phyloP scores from a whole-genome alignment of 148 eudicot genomes.

The Amaranthus palmeri region DNA sequence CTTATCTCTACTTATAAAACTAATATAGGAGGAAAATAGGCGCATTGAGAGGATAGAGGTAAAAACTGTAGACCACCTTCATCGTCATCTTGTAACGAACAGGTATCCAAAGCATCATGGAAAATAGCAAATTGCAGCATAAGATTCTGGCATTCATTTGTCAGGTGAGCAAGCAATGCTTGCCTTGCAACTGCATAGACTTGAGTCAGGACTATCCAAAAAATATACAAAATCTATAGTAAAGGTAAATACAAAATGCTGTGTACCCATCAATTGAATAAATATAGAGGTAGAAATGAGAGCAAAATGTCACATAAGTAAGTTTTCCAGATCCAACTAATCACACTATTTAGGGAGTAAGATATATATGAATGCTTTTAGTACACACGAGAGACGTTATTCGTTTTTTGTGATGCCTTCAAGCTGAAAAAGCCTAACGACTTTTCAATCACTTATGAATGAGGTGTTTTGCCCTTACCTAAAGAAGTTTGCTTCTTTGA shows the following conservation, averaged over 20 bases:
- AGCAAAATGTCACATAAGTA: background rate
- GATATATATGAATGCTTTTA: no score
- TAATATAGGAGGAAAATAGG: background rate
- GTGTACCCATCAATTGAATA: no score
- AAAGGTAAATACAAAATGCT: no score
- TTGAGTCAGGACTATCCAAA: slow-evolving; percentile 4
- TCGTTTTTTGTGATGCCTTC: no score
- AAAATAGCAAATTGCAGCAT: slow-evolving; percentile 71
- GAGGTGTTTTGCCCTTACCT: no score
- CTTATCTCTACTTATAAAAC: background rate
- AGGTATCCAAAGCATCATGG: slow-evolving; percentile 51
- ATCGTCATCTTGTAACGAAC: slow-evolving; percentile 33
- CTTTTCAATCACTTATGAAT: no score
- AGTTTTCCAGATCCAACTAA: no score
- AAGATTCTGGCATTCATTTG: slow-evolving; percentile 52
- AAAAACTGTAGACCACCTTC: slow-evolving; percentile 9
- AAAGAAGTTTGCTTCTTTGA: no score
- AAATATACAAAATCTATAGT: no score
- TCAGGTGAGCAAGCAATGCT: slow-evolving; percentile 56
- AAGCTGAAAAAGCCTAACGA: no score
- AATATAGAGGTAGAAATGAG: background rate
- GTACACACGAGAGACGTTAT: no score
- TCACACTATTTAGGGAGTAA: no score
- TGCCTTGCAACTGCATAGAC: slow-evolving; percentile 48
- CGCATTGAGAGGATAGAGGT: background rate